These are phyloP conservation scores for Moricandia moricandioides DNA, from an alignment of 345 rosid species.

Conservation along the genomic window DNA sequence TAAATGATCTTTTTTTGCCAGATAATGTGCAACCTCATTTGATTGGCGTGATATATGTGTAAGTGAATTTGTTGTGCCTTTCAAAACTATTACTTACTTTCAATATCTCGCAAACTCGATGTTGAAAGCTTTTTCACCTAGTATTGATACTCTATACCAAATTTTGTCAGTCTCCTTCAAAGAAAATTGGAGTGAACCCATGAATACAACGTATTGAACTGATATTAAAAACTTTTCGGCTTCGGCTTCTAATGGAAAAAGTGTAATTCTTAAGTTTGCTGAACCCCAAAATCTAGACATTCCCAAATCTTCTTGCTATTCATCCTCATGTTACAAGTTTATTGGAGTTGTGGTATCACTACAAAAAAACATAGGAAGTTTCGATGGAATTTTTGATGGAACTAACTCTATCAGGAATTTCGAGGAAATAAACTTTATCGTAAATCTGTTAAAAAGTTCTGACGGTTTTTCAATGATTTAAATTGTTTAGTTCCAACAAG, in stretches of 20 bases:
- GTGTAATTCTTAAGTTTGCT: not conserved
- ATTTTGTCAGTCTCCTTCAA: not conserved
- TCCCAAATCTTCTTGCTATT: not conserved
- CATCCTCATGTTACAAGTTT: not conserved
- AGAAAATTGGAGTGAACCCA: not conserved
- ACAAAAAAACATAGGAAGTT: not conserved
- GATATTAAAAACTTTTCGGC: not conserved
- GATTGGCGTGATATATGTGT: not conserved
- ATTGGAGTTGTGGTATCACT: not conserved
- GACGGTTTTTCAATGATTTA: not conserved
- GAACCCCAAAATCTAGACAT: not conserved
- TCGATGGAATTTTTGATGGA: not conserved
- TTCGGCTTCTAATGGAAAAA: not conserved
- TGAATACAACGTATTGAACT: not conserved
- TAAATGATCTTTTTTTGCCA: not conserved
- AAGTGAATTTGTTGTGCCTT: not conserved
- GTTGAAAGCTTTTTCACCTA: not conserved
- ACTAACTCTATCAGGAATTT: not conserved
- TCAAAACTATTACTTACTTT: not conserved
- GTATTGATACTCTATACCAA: not conserved
- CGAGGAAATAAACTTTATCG: not conserved
- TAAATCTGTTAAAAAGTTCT: too few species aligned
- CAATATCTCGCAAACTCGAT: not conserved
- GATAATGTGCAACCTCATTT: not conserved
- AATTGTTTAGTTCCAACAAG: not conserved